These are phyloP conservation scores for Nissolia schottii DNA, from an alignment of 306 rosid species.

Conservation along the genomic window DNA sequence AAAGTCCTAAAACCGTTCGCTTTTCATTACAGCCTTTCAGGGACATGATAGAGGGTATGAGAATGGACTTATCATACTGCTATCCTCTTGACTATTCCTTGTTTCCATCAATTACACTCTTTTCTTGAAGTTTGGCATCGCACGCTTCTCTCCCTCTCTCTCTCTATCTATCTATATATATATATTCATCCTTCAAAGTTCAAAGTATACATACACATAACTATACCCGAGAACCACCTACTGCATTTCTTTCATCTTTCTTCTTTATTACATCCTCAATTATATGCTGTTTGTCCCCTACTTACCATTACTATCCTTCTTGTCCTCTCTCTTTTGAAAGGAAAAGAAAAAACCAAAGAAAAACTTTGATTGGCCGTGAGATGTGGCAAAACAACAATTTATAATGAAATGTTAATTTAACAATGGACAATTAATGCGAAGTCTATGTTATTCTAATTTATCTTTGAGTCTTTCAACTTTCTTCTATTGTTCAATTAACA, in stretches of 20 bases:
- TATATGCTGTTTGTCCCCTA: conserved; percentile 47
- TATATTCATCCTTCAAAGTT: conserved; percentile 8
- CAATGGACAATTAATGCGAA: background rate
- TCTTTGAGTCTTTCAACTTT: no score
- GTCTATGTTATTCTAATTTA: no score
- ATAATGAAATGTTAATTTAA: background rate
- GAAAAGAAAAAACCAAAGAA: background rate
- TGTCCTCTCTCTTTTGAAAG: background rate
- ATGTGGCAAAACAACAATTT: background rate
- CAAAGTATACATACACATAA: conserved; percentile 1
- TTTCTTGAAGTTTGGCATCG: conserved; percentile 36
- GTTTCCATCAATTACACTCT: conserved; percentile 28
- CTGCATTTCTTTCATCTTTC: conserved; percentile 32
- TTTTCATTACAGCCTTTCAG: no score
- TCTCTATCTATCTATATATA: conserved; percentile 29
- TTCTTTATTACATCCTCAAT: conserved; percentile 35
- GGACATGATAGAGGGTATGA: no score
- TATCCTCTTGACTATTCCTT: conserved; percentile 33
- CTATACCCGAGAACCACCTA: conserved; percentile 19
- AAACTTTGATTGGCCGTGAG: background rate
- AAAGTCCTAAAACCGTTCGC: no score
- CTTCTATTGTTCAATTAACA: no score
- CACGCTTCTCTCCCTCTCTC: conserved; percentile 51
- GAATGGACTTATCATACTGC: conserved; percentile 7
- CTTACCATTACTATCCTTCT: background rate